Conservation (phyloP, 345 rosid genomes). For the Eucalyptus curtisii region DNA sequence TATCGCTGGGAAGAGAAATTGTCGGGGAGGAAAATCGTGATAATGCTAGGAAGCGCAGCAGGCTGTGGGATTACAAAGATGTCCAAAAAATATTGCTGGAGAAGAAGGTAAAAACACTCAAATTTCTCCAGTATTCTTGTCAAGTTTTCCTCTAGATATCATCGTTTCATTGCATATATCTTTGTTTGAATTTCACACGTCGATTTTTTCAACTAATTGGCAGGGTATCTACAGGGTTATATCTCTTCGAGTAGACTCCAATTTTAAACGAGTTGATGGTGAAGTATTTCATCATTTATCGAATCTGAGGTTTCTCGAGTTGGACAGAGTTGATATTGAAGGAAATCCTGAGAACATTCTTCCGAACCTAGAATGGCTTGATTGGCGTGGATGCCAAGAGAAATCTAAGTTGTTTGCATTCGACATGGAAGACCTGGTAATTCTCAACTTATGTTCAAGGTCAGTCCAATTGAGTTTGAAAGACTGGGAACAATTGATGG, state of each 20-base stretch:
- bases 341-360: background rate
- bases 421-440: background rate
- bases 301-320: background rate
- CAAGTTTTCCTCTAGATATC: background rate
- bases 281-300: accelerated
- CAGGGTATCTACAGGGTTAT: background rate
- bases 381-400: background rate
- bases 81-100: accelerated
- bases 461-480: background rate
- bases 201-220: background rate
- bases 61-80: too few relatives aligned
- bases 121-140: background rate
- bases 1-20: accelerated
- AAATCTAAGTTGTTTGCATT: background rate
- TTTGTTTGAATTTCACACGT: too few relatives aligned
- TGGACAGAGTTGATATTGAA: background rate
- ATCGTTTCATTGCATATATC: too few relatives aligned
- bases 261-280: background rate
- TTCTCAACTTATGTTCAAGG: background rate
- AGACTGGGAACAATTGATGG: background rate
- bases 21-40: too few relatives aligned
- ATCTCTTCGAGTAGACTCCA: accelerated
- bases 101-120: background rate
- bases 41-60: accelerated
- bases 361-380: background rate